Conservation (phyloP, 1,139 yeast species). For the Sugiyamaella sp. region DNA sequence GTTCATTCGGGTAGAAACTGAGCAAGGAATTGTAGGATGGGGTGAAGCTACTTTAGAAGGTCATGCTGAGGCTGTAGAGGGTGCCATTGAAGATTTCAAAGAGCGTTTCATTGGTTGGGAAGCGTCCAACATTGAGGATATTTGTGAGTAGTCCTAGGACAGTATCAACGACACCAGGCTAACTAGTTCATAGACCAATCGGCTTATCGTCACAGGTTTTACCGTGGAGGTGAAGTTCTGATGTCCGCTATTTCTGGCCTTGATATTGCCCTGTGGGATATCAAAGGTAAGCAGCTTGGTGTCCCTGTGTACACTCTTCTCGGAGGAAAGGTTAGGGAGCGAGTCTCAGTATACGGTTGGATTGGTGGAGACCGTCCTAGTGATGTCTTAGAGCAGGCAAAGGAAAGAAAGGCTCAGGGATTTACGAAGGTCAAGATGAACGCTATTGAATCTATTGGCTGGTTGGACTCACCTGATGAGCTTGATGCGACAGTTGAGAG, state of each 20-base stretch:
- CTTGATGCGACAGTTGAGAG: constrained; percentile 38
- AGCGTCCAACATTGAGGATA: constrained; percentile 39
- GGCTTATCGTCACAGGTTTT: constrained; percentile 40
- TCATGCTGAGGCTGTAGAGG: constrained; percentile 41
- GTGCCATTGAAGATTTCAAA: constrained; percentile 38
- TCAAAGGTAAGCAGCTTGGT: constrained; percentile 41
- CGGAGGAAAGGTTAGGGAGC: constrained; percentile 41
- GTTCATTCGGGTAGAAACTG: constrained; percentile 38
- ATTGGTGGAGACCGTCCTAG: constrained; percentile 42
- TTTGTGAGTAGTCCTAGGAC: constrained; percentile 27
- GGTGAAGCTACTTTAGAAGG: constrained; percentile 41
- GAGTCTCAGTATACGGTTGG: constrained; percentile 41
- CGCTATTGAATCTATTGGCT: constrained; percentile 37
- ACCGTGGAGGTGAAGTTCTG: constrained; percentile 41
- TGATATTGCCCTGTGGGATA: constrained; percentile 43
- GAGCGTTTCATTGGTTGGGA: constrained; percentile 42
- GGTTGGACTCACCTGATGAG: constrained; percentile 38
- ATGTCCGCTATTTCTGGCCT: constrained; percentile 41
- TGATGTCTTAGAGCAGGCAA: constrained; percentile 36
- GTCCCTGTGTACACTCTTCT: constrained; percentile 40
- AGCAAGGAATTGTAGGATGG: constrained; percentile 40
- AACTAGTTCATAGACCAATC: constrained; percentile 27
- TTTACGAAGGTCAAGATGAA: constrained; percentile 43
- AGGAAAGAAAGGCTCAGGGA: constrained; percentile 39
- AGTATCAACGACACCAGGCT: background rate